A percentile compares a stretch with the other conserved stretches of the same genome.
Evolutionary conservation across 1,284 basidiomycete genomes (phyloP).

Genomic region (Boletus semigastroideus): DNA sequence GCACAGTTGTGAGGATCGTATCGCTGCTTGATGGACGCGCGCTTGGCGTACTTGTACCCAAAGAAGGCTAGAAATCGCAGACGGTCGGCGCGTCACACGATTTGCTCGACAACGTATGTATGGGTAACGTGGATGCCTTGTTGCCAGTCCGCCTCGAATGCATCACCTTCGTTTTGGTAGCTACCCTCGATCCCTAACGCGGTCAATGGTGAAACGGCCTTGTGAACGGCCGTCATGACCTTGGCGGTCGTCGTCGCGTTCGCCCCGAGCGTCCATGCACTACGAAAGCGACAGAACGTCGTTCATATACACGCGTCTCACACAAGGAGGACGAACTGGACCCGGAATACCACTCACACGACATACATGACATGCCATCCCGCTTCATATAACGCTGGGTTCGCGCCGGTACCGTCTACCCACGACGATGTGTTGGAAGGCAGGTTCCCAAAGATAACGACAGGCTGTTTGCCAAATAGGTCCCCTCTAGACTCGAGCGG

Average conservation of each 20-base stretch:
- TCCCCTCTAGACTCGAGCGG: background rate
- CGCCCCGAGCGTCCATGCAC: conserved; percentile 17
- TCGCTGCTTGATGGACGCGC: conserved; percentile 25
- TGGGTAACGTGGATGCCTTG: conserved; percentile 7
- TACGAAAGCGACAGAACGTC: background rate
- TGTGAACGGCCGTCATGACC: conserved; percentile 7
- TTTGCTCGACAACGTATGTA: background rate
- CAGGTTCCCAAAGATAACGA: conserved; percentile 6
- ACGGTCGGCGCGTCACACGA: background rate
- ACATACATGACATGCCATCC: conserved; percentile 15
- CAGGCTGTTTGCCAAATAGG: background rate
- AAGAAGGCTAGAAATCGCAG: conserved; percentile 17
- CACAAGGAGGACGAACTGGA: background rate
- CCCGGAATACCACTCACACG: conserved; percentile 5
- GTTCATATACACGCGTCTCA: too few relatives aligned
- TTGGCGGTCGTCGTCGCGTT: background rate
- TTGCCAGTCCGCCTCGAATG: conserved; percentile 23
- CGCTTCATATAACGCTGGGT: conserved; percentile 15
- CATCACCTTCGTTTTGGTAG: conserved; percentile 27
- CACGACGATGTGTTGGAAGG: conserved; percentile 2
- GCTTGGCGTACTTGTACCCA: conserved; percentile 21
- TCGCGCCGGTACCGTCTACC: conserved; percentile 18
- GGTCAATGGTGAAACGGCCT: conserved; percentile 12
- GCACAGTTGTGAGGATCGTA: conserved; percentile 28
- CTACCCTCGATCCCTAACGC: conserved; percentile 20